Conservation (phyloP, 1,139 yeast genomes). For the Magnusiomyces fungicola region DNA sequence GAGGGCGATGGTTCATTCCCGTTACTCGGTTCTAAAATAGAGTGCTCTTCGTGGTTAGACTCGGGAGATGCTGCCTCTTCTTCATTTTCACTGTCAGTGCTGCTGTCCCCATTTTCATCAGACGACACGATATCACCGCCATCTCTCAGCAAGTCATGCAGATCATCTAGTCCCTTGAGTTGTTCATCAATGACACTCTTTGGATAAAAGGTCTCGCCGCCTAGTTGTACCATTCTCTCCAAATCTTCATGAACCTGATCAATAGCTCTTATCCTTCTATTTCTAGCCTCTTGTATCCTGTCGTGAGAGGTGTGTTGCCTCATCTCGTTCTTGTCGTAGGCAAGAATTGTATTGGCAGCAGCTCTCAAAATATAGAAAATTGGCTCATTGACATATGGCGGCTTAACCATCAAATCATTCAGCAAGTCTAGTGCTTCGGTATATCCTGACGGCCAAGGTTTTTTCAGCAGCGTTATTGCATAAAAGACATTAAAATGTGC, state of each 20-base stretch:
- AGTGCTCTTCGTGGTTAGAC: too few relatives aligned
- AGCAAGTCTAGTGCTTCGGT: slow-evolving; percentile 2
- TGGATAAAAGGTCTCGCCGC: neutral
- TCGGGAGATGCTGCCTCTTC: too few relatives aligned
- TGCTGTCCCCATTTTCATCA: neutral
- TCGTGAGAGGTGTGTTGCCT: neutral
- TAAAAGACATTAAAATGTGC: neutral
- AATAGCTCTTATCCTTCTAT: neutral
- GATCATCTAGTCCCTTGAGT: neutral
- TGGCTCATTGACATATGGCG: slow-evolving; percentile 5
- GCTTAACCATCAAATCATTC: neutral
- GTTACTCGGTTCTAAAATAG: too few relatives aligned
- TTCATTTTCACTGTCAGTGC: neutral
- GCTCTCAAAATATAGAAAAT: slow-evolving; percentile 3
- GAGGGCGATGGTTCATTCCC: too few relatives aligned
- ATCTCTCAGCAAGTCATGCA: neutral
- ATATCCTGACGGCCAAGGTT: neutral
- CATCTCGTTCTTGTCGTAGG: too few relatives aligned
- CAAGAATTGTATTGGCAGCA: neutral
- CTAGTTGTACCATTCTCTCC: neutral
- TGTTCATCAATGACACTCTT: neutral
- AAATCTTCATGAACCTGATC: neutral
- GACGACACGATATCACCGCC: too few relatives aligned
- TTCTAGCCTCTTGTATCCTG: neutral
- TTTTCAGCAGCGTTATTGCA: neutral